These are phyloP conservation scores for Verbascum thapsus DNA, from an alignment of 257 asterid genomes.

Conservation along the genomic window DNA sequence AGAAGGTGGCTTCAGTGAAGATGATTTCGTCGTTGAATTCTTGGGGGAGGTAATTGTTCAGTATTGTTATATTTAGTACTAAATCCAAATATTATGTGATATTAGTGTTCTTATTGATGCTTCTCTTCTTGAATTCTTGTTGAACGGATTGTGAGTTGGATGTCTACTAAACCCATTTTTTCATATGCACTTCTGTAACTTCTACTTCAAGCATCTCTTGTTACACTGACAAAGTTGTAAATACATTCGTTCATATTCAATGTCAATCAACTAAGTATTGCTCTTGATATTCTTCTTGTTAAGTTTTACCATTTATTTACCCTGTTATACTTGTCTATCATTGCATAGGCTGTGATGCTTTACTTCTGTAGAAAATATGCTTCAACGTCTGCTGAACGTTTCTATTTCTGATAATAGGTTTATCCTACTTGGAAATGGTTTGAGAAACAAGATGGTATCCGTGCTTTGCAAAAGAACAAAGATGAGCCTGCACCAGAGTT, in stretches of 20 bases:
- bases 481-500: constrained; percentile 98
- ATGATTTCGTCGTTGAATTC: constrained; percentile 97
- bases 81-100: constrained; percentile 13
- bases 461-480: constrained; percentile 85
- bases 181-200: background rate
- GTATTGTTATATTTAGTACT: constrained; percentile 14
- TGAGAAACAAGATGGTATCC: constrained; percentile 99
- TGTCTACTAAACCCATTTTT: background rate
- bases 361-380: constrained; percentile 2
- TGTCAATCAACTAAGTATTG: background rate
- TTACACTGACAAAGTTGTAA: background rate
- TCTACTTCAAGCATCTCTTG: background rate
- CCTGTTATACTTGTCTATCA: constrained; percentile 17
- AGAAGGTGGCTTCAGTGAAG: constrained; percentile 88
- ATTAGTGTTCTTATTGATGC: background rate
- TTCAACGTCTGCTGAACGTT: constrained; percentile 24
- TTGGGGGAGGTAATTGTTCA: constrained; percentile 83
- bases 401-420: constrained; percentile 51
- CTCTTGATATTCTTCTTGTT: background rate
- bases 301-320: background rate
- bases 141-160: constrained; percentile 7
- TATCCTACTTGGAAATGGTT: constrained; percentile 99
- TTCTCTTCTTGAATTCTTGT: constrained; percentile 10
- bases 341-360: constrained; percentile 11
- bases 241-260: background rate